These are phyloP conservation scores for Aspergillus olivimuriae DNA, from an alignment of 495 filamentous ascomycete species.

Conservation along the genomic window DNA sequence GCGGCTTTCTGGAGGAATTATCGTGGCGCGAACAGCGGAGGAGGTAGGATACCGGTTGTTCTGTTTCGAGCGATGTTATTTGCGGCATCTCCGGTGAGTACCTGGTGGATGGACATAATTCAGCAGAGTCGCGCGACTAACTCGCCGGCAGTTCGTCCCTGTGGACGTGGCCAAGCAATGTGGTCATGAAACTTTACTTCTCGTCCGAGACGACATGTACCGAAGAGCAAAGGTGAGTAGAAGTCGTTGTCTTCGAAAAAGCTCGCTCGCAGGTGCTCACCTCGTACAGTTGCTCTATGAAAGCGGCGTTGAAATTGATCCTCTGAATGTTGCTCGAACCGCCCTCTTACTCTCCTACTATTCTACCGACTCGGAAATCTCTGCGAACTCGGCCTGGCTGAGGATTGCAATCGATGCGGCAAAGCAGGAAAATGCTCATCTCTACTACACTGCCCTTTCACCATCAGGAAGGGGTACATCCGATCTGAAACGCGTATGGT, in stretches of 20 bases:
- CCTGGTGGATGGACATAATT: not conserved
- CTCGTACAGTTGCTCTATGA: conserved; percentile 5
- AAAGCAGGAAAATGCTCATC: conserved; percentile 8
- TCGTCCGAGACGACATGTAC: conserved; percentile 11
- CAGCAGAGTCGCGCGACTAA: no score
- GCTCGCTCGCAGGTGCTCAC: not conserved
- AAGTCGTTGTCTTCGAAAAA: not conserved
- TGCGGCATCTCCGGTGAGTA: conserved; percentile 8
- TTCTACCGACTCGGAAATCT: conserved; percentile 9
- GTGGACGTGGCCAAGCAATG: conserved; percentile 13
- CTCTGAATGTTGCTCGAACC: conserved; percentile 6
- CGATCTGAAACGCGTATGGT: conserved; percentile 12
- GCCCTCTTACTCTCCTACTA: conserved; percentile 9
- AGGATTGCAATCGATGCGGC: conserved; percentile 11
- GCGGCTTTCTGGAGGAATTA: conserved; percentile 12
- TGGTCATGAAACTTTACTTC: conserved; percentile 8
- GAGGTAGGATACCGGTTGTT: conserved; percentile 5
- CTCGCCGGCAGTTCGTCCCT: conserved; percentile 9
- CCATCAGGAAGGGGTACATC: not conserved
- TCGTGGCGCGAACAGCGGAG: conserved; percentile 2
- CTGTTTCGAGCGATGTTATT: conserved; percentile 14
- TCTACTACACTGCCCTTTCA: conserved; percentile 1
- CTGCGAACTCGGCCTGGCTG: conserved; percentile 11
- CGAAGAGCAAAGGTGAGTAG: conserved; percentile 8
- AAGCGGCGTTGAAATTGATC: conserved; percentile 10